Percentiles rank a stretch among this genome's conserved stretches.
Conservation (phyloP, 2,329 filamentous ascomycete species). For the Grosmannia huntii region DNA sequence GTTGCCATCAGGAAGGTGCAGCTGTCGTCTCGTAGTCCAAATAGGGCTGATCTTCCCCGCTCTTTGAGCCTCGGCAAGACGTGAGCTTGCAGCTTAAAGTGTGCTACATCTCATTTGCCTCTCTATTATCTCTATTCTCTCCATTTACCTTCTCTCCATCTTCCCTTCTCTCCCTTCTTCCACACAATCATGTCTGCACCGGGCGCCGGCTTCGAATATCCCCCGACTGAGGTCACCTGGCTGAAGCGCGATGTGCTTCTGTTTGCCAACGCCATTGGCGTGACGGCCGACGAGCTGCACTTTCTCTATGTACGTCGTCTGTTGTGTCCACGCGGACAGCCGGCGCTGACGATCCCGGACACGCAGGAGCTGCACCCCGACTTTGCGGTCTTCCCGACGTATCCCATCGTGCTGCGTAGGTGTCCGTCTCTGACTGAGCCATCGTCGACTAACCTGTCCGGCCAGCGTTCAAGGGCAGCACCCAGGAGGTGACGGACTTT, state of each 20-base stretch:
- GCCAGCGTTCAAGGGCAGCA: too few species aligned
- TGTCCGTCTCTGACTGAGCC: neutral
- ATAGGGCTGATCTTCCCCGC: neutral
- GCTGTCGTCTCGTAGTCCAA: neutral
- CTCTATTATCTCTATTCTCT: too few species aligned
- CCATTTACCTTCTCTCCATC: neutral
- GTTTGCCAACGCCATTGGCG: constrained; percentile 82
- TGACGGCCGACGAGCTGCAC: constrained; percentile 73
- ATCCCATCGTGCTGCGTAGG: constrained; percentile 66
- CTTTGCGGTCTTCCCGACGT: constrained; percentile 82
- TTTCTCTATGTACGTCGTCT: constrained; percentile 61
- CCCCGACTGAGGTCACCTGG: constrained; percentile 65
- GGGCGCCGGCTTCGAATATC: constrained; percentile 68
- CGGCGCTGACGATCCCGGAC: too few species aligned
- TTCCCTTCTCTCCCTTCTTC: neutral
- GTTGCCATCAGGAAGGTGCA: neutral
- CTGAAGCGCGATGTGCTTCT: constrained; percentile 77
- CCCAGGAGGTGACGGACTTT: too few species aligned
- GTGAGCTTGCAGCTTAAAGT: too few species aligned
- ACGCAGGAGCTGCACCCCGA: constrained; percentile 80
- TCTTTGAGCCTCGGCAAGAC: constrained; percentile 1
- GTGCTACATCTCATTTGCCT: too few species aligned
- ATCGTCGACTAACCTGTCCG: too few species aligned
- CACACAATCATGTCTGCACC: constrained; percentile 29
- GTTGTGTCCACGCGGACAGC: too few species aligned